Evolutionary conservation across 2,329 filamentous ascomycete genomes (phyloP).

Genomic region (Cladosporium sphaerospermum): DNA sequence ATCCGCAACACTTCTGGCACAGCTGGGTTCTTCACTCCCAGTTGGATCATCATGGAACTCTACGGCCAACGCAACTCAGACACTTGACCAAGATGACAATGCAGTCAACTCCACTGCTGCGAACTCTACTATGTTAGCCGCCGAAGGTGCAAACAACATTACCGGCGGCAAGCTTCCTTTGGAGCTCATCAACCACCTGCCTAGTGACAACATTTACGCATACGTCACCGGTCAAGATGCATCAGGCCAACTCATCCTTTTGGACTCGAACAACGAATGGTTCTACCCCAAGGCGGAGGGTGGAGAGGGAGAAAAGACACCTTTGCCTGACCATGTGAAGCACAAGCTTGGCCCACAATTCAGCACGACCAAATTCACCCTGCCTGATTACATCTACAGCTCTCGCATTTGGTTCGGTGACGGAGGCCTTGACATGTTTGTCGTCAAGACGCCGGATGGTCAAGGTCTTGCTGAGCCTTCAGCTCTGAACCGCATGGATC

Average conservation of each 20-base stretch:
- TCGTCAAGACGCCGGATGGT: constrained; percentile 24
- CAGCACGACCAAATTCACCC: constrained; percentile 30
- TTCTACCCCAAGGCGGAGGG: constrained; percentile 35
- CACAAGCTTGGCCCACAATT: constrained; percentile 26
- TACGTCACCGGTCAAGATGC: constrained; percentile 41
- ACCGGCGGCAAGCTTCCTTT: constrained; percentile 10
- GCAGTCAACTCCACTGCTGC: neutral
- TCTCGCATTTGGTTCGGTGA: constrained; percentile 43
- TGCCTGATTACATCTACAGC: constrained; percentile 36
- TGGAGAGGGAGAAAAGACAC: constrained; percentile 12
- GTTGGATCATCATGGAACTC: constrained; percentile 4
- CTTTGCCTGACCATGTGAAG: constrained; percentile 18
- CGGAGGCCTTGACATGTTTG: constrained; percentile 29
- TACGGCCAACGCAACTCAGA: neutral
- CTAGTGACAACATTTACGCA: constrained; percentile 31
- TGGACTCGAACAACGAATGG: constrained; percentile 32
- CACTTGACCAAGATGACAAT: neutral
- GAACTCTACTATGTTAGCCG: constrained; percentile 1
- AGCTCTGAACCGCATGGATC: constrained; percentile 33
- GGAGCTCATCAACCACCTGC: constrained; percentile 38
- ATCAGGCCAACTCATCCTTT: constrained; percentile 34
- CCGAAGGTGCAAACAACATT: constrained; percentile 4
- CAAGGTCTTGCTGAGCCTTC: constrained; percentile 45
- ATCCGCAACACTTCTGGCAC: neutral
- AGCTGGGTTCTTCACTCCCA: neutral